These are phyloP conservation scores for Malassezia brasiliensis DNA, from an alignment of 1,284 basidiomycete species.

Conservation along the genomic window DNA sequence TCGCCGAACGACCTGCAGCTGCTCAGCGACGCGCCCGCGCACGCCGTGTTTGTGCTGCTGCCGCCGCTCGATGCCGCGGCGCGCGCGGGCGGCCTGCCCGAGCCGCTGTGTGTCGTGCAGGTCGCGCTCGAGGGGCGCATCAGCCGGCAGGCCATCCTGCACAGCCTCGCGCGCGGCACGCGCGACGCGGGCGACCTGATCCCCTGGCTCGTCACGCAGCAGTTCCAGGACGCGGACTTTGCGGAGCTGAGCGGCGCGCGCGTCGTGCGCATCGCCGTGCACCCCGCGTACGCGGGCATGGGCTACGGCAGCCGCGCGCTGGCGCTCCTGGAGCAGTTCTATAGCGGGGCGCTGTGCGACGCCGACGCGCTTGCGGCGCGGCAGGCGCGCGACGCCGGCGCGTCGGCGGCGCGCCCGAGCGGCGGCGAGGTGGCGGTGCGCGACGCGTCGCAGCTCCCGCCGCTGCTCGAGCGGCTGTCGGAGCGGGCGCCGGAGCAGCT, in stretches of 20 bases:
- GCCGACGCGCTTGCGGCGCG: conserved; percentile 49
- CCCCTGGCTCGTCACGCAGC: conserved; percentile 89
- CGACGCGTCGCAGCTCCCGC: conserved; percentile 71
- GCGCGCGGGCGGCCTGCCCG: conserved; percentile 28
- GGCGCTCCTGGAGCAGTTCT: conserved; percentile 76
- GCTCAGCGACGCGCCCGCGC: conserved; percentile 89
- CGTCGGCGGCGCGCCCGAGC: conserved; percentile 7
- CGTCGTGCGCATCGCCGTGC: conserved; percentile 88
- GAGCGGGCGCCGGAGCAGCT: conserved; percentile 81
- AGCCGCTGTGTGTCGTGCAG: conserved; percentile 73
- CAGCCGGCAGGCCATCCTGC: conserved; percentile 73
- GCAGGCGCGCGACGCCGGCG: neutral
- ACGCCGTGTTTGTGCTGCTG: conserved; percentile 88
- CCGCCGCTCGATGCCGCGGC: conserved; percentile 53
- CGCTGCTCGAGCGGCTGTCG: conserved; percentile 78
- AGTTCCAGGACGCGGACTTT: conserved; percentile 94
- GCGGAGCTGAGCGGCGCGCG: conserved; percentile 77
- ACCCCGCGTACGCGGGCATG: conserved; percentile 87
- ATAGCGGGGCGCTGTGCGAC: conserved; percentile 75
- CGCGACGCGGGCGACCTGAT: conserved; percentile 92
- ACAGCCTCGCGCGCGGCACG: conserved; percentile 67
- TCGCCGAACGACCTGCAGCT: conserved; percentile 96
- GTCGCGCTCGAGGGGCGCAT: conserved; percentile 94
- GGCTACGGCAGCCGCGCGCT: conserved; percentile 91
- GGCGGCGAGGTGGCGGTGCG: conserved; percentile 57